Base-by-base conservation (phyloP, 768 basidiomycete species). In the Lepiota venenata region DNA sequence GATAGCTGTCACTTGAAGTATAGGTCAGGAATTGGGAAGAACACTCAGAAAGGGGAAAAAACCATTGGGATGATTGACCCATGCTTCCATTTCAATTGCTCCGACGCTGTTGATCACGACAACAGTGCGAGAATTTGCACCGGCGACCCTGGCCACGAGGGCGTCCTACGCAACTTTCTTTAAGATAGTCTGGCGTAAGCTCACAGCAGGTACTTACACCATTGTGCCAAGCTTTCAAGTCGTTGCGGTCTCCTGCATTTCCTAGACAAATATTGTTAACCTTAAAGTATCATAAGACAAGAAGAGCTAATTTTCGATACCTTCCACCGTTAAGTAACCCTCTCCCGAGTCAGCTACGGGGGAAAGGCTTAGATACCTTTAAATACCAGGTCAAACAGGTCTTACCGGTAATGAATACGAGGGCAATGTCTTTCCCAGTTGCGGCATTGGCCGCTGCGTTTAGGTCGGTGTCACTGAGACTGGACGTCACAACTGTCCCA, bases 81-180 rank as follows among this genome's bases (percentile, higher is more conserved):
- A 85, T 18, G 75, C 58, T 65, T 85, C 80, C 69, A 79, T 70
- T 27, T 73, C 71, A 47, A 85, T 78, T 0, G 81, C 77, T 0
- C 87, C 87, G 43, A 86, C 84, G 7, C 78, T 75, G 63, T 89
- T 82, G 4, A 87, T 74, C 9, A 88, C 78, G 36, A 89, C 87
- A 35, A 91, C 71, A 1, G 83, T 85, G 60, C 81, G 78, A 21
- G 74, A 66, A 61, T 83, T 83, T n/a, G 70, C 71, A 21, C 69
- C 67, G 2, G 87, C 84, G 12, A 82, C 82, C 25, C 69, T 69
- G 38, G 73, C 65, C 8, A 84, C 73, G 52, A 83, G 63, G 15
- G 76, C 70, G 63, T 80, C 70, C 75, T 78, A 35, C 39, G 7
- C 14, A 11, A 32, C 2, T 12, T 22, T n/a, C 12, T 45, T 7